Base-by-base conservation (phyloP, 2,329 filamentous ascomycete genomes). In the Colletotrichum spinosum region DNA sequence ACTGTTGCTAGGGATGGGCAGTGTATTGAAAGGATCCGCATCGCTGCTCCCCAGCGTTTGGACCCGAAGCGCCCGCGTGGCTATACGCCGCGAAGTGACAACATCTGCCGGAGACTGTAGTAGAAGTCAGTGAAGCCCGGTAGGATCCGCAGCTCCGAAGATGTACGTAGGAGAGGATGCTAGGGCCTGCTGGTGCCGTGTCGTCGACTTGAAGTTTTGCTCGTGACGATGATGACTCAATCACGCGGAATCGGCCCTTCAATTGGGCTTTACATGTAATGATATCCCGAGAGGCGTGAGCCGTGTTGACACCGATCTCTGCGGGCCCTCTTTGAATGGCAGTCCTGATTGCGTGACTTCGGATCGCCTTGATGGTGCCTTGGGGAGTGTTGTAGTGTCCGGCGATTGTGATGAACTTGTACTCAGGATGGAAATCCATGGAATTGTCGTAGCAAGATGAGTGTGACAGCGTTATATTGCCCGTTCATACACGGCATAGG, bases 311-410 rank as follows among this genome's bases (percentile, higher is more conserved):
- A 3, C 44, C 48, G 38, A 64, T 33, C 34, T 62, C 50, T 9
- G 45, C 42, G n/a, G 51, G 17, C 34, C 50, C 56, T 25, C 34
- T 60, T 7, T 67, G 68, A 13, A 69, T 60, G 13, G 66, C 68
- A 3, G 62, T 68, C 15, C 53, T 53, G 39, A 69, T 69, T 9
- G 68, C 68, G 55, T 69, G 68, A 55, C 68, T 68, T 1, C 68
- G 55, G 10, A 52, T 51, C 4, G 61, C 54, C 34, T 57, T 68
- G 58, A 9, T 58, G n/a, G 66, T 66, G 7, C 62, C 52, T 38
- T 49, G 58, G 11, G 63, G 51, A 12, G 33, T 48, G 3, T 58
- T 62, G 6, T 58, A 48, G 6, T 49, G 48, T 12, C 44, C 44
- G 8, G 42, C 62, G 10, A 55, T 58, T 11, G 62, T 55, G 48